Conservation (phyloP, 176 grass and related monocot species). For the Eragrostis curvula region DNA sequence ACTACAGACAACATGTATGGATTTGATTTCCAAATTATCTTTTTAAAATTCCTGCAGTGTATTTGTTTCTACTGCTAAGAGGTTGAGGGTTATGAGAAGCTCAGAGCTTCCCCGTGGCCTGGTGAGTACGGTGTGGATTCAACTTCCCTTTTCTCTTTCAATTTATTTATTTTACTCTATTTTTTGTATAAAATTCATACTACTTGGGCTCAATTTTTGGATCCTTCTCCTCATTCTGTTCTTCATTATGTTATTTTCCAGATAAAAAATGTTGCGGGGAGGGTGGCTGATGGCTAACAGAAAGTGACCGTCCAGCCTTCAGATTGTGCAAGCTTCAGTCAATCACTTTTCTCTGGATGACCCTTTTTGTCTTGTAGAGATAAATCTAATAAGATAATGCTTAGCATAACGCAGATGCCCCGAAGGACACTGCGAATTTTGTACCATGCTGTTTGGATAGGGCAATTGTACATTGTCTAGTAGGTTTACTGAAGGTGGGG, state of each 20-base stretch:
- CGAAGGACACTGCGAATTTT: conserved; percentile 16
- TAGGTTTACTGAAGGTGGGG: conserved; percentile 22
- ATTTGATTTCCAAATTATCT: not conserved
- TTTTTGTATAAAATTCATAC: not conserved
- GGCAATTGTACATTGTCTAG: conserved; percentile 14
- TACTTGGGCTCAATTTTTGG: not conserved
- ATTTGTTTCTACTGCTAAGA: conserved; percentile 67
- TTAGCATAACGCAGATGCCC: conserved; percentile 1
- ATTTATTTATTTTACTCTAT: not conserved
- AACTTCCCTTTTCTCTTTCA: not conserved
- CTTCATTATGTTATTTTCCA: conserved; percentile 4
- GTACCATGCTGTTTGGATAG: conserved; percentile 31
- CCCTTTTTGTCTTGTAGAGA: conserved; percentile 40
- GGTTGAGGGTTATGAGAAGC: conserved; percentile 78
- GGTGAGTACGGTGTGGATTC: conserved; percentile 38
- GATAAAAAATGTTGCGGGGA: conserved; percentile 24
- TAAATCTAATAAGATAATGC: conserved; percentile 35
- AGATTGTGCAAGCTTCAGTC: not conserved
- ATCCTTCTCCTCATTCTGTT: not conserved
- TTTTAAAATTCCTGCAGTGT: conserved; percentile 48
- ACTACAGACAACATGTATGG: not conserved
- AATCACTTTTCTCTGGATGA: conserved; percentile 22
- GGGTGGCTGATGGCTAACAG: not conserved
- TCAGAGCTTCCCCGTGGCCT: conserved; percentile 56
- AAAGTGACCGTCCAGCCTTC: conserved; percentile 1